Evolutionary conservation across 108 stramenopile genomes (phyloP), one percentile per base, ranked within the genome.

Genomic region (Cylindrotheca closterium): DNA sequence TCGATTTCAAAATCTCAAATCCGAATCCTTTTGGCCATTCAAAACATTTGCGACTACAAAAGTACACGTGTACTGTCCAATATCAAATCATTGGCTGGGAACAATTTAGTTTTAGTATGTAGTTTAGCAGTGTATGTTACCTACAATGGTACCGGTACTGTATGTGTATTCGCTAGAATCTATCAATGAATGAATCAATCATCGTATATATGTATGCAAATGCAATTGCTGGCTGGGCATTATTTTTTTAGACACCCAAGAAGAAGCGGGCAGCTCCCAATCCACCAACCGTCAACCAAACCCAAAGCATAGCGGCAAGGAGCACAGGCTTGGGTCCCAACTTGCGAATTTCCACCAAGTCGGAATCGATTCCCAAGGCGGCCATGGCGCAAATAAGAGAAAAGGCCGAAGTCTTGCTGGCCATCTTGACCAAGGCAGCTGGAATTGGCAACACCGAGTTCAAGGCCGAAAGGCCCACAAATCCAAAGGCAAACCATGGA

Each of bases 251-350:
- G 33, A 47, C 63, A 21, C 63, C 63, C 31, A 64, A 33, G 28
- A 64, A 53, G 22, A 64, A 53, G 12, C 63, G 19, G 24, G 63
- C 63, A 25, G 50, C 33, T n/a, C 63, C 63, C 31, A 64, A 25
- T 33, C 63, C 63, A 52, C 63, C 63, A 22, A 64, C 52, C 1
- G 63, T 48, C 63, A 64, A 53, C 63, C 63, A 64, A 42, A 51
- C 50, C 63, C 63, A 64, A 4, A 64, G 32, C 8, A 34, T 28
- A 33, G 32, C 63, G 10, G 63, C 63, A 30, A 64, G 25, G 1
- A 64, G 7, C 1, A 64, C 24, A 21, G 63, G 63, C 31, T 64
- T 64, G 31, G 48, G 37, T 48, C 63, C 63, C 30, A 64, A 4
- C 21, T 37, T 17, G 25, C 52, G 51, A 29, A 64, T 64, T 3